Conservation (phyloP, 108 stramenopile genomes). For the Cyclotella kingstonii region DNA sequence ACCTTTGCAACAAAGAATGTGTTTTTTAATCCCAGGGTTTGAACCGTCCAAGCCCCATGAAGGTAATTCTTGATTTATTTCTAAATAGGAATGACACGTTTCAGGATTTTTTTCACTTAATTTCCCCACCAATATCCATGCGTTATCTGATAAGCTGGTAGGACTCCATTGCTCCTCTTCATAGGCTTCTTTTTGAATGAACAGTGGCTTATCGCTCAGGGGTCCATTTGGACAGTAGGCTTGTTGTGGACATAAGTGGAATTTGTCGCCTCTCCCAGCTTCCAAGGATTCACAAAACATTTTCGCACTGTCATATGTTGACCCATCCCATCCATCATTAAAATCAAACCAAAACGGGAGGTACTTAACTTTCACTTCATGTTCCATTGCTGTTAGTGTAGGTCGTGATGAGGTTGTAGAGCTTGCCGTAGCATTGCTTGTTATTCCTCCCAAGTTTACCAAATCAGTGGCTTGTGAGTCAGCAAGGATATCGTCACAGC, state of each 20-base stretch:
- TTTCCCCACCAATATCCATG: slow-evolving; percentile 23
- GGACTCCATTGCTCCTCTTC: slow-evolving; percentile 32
- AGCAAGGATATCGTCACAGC: background rate
- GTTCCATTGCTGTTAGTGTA: slow-evolving; percentile 6
- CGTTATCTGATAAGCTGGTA: slow-evolving; percentile 4
- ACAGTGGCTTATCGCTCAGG: slow-evolving; percentile 11
- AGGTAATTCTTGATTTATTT: slow-evolving; percentile 14
- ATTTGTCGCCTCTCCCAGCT: slow-evolving; percentile 4
- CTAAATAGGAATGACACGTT: slow-evolving; percentile 14
- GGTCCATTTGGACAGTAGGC: slow-evolving; percentile 31
- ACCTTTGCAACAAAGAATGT: slow-evolving; percentile 31
- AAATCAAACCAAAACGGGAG: slow-evolving; percentile 12
- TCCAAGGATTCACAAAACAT: slow-evolving; percentile 18
- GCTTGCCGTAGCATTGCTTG: background rate
- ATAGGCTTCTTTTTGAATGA: slow-evolving; percentile 19
- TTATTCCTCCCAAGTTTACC: background rate
- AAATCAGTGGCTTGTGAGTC: background rate
- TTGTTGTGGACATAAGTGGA: slow-evolving; percentile 13
- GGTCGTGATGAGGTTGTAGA: background rate
- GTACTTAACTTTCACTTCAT: background rate
- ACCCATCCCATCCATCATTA: slow-evolving; percentile 12
- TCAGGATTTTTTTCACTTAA: background rate
- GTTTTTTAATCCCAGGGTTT: slow-evolving; percentile 9
- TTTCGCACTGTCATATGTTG: slow-evolving; percentile 7
- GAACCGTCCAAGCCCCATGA: slow-evolving; percentile 30